Conservation (phyloP, 1,139 yeast species). For the Yamadazyma dushanensis region DNA sequence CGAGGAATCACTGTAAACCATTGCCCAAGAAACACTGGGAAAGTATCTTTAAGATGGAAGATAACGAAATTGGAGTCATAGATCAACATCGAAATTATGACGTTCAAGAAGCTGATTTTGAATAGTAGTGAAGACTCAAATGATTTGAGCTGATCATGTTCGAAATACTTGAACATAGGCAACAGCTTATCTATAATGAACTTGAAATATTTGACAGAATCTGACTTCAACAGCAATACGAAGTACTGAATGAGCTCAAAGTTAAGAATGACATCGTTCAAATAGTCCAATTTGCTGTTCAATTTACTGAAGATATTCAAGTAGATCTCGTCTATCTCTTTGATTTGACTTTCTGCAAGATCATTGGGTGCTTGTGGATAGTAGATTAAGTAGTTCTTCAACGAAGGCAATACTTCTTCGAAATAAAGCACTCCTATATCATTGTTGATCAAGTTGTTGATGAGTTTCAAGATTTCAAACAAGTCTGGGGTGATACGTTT, state of each 20-base stretch:
- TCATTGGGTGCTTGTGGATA: constrained; percentile 52
- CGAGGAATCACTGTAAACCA: constrained; percentile 67
- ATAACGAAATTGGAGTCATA: constrained; percentile 61
- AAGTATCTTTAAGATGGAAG: constrained; percentile 46
- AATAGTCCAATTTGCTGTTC: constrained; percentile 39
- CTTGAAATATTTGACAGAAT: constrained; percentile 14
- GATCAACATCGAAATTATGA: constrained; percentile 65
- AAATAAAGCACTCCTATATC: constrained; percentile 61
- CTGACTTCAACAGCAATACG: constrained; percentile 47
- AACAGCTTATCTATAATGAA: constrained; percentile 9
- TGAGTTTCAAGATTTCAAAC: constrained; percentile 69
- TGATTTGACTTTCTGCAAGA: constrained; percentile 13
- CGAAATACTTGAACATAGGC: constrained; percentile 6
- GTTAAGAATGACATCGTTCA: constrained; percentile 50
- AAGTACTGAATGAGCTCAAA: constrained; percentile 58
- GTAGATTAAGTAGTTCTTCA: constrained; percentile 76
- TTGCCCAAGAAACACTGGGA: constrained; percentile 55
- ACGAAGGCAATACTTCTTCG: constrained; percentile 74
- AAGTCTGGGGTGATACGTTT: constrained; percentile 70
- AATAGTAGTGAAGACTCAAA: constrained; percentile 23
- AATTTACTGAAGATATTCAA: constrained; percentile 18
- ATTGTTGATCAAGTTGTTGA: constrained; percentile 52
- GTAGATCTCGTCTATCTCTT: constrained; percentile 9
- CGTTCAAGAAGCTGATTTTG: constrained; percentile 60
- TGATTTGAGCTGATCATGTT: not conserved